phyloP scores from a whole-genome alignment of 495 filamentous ascomycete species.

The Pseudoneurospora amorphoporcata region DNA sequence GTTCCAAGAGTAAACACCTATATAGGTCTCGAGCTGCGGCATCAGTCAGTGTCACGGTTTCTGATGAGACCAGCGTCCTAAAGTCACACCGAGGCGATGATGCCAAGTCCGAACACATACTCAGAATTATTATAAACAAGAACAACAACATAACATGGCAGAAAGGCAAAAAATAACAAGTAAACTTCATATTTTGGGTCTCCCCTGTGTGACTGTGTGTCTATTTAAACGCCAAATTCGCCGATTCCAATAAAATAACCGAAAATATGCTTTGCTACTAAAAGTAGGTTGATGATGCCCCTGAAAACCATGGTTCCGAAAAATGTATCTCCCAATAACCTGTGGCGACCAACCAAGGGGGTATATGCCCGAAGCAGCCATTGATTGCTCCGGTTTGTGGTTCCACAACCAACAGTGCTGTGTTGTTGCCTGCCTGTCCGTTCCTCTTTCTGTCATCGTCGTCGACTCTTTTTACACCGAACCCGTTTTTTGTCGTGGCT shows the following conservation, averaged over 20 bases:
- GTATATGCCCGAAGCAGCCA: not conserved
- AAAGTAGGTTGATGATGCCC: not conserved
- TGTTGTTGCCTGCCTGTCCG: not conserved
- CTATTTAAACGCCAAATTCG: conserved; percentile 18
- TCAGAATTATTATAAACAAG: conserved; percentile 1
- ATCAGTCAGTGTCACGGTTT: too few relatives aligned
- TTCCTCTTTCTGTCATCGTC: not conserved
- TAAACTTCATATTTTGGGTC: conserved; percentile 3
- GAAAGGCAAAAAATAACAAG: not conserved
- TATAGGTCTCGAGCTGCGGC: too few relatives aligned
- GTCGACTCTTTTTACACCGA: not conserved
- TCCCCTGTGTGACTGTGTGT: not conserved
- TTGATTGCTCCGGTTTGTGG: not conserved
- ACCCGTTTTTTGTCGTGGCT: not conserved
- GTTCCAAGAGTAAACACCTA: too few relatives aligned
- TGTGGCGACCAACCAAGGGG: not conserved
- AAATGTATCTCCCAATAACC: not conserved
- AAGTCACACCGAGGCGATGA: too few relatives aligned
- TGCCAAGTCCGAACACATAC: not conserved
- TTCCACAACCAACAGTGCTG: not conserved
- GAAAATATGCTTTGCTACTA: conserved; percentile 4
- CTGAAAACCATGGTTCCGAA: not conserved
- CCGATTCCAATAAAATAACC: conserved; percentile 8
- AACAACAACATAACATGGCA: not conserved
- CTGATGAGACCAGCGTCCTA: too few relatives aligned